Percentiles rank a stretch among this genome's conserved stretches.
Evolutionary conservation across 2,329 filamentous ascomycete species (phyloP).

Genomic region (Nigrospora osmanthi): DNA sequence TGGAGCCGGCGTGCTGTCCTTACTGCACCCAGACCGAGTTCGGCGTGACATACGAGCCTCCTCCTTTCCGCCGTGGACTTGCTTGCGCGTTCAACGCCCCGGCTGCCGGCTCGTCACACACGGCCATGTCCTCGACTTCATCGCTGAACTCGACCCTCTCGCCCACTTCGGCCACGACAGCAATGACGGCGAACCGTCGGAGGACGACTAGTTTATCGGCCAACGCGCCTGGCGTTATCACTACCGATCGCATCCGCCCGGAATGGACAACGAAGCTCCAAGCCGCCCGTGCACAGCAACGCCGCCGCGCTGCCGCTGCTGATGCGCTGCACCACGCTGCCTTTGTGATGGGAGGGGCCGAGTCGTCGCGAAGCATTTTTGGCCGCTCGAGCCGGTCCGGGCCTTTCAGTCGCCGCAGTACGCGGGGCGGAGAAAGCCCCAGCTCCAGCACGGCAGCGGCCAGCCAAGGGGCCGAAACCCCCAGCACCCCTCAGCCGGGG

Average conservation of each 20-base stretch:
- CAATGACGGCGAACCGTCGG: conserved; percentile 29
- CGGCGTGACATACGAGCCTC: conserved; percentile 88
- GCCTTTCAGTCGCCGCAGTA: conserved; percentile 45
- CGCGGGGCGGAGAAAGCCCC: conserved; percentile 21
- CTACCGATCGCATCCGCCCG: conserved; percentile 84
- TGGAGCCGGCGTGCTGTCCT: conserved; percentile 84
- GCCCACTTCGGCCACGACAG: conserved; percentile 26
- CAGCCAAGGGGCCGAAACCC: conserved; percentile 8
- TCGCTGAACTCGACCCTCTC: conserved; percentile 59
- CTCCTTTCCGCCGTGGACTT: conserved; percentile 79
- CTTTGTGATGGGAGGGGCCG: conserved; percentile 70
- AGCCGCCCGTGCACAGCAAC: conserved; percentile 74
- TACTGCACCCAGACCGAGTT: conserved; percentile 95
- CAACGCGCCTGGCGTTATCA: conserved; percentile 77
- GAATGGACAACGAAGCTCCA: conserved; percentile 91
- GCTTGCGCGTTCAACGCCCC: conserved; percentile 51
- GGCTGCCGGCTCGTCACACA: conserved; percentile 41
- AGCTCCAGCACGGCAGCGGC: conserved; percentile 10
- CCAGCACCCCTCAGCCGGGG: conserved; percentile 24
- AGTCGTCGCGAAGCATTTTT: conserved; percentile 43
- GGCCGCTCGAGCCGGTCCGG: conserved; percentile 31
- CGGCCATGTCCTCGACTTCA: conserved; percentile 81
- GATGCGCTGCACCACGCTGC: conserved; percentile 93
- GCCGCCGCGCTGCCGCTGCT: conserved; percentile 81
- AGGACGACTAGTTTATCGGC: conserved; percentile 64